phyloP scores from a whole-genome alignment of 129 eudicot genomes.

The Artemisia argyi region DNA sequence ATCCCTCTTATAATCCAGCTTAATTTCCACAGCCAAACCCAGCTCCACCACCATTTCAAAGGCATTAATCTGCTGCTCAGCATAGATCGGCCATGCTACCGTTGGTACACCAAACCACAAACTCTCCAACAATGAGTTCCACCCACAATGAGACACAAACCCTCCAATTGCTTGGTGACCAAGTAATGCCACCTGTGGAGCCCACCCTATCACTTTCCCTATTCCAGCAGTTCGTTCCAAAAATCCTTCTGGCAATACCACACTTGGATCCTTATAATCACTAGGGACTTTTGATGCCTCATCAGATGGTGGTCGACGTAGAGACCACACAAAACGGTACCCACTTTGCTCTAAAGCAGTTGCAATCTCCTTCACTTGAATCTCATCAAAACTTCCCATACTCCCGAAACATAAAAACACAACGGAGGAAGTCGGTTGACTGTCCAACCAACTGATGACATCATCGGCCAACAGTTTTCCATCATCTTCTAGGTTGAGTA shows the following conservation, averaged over 20 bases:
- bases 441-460: constrained; percentile 30
- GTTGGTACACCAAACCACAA: constrained; percentile 53
- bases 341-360: constrained; percentile 37
- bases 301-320: constrained; percentile 22
- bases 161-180: constrained; percentile 52
- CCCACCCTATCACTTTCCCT: constrained; percentile 67
- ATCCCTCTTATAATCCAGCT: constrained; percentile 36
- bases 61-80: constrained; percentile 51
- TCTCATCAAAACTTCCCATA: constrained; percentile 34
- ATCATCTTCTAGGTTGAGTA: constrained; percentile 5
- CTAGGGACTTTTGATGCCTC: not conserved
- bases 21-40: constrained; percentile 48
- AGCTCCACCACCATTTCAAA: constrained; percentile 48
- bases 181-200: constrained; percentile 53
- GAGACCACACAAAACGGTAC: constrained; percentile 38
- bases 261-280: constrained; percentile 29
- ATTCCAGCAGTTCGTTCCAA: constrained; percentile 39
- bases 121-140: constrained; percentile 68
- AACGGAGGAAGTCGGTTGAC: constrained; percentile 32
- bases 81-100: constrained; percentile 43
- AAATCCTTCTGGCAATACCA: constrained; percentile 47
- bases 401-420: constrained; percentile 56
- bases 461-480: not conserved
- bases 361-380: constrained; percentile 48
- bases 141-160: constrained; percentile 61